These are phyloP conservation scores for Mortierella sp. DNA, from an alignment of 371 early-diverging fungal species.

Conservation along the genomic window DNA sequence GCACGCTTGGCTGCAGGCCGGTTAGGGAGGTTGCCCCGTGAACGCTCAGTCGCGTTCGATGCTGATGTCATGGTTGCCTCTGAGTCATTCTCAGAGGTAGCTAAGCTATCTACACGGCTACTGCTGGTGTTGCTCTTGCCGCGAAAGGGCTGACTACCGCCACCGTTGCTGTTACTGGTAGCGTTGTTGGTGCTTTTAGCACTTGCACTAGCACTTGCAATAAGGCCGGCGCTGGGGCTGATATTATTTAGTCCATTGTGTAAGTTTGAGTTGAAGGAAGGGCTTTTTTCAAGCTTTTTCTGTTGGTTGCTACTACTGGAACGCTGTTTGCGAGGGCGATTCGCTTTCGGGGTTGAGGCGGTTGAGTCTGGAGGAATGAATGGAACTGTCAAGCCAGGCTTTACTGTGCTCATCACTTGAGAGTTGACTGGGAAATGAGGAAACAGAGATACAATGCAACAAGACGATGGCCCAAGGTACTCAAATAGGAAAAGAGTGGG, in stretches of 20 bases:
- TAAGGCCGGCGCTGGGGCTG: background rate
- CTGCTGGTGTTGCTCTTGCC: conserved; percentile 14
- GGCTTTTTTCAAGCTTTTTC: conserved; percentile 46
- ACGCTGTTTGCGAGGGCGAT: conserved; percentile 35
- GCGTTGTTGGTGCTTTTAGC: conserved; percentile 3
- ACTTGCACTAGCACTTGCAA: conserved; percentile 3
- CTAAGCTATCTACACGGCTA: conserved; percentile 4
- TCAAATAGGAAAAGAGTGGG: conserved; percentile 34
- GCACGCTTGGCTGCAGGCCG: conserved; percentile 18
- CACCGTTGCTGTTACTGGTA: conserved; percentile 10
- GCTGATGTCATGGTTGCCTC: conserved; percentile 5
- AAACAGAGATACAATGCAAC: background rate
- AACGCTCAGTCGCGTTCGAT: conserved; percentile 14
- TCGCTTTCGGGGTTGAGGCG: conserved; percentile 14
- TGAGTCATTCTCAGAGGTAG: conserved; percentile 19
- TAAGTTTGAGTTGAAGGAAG: conserved; percentile 43
- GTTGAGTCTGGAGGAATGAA: conserved; percentile 50
- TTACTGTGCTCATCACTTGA: conserved; percentile 59
- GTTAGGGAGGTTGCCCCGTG: conserved; percentile 31
- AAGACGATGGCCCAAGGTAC: background rate
- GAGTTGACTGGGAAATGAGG: conserved; percentile 7
- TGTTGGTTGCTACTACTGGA: conserved; percentile 26
- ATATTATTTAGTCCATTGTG: conserved; percentile 39
- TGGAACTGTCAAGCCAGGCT: conserved; percentile 55
- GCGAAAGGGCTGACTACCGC: conserved; percentile 4